A percentile compares a stretch with the other conserved stretches of the same genome.
phyloP scores from a whole-genome alignment of 2,329 filamentous ascomycete genomes.

The Dendryphion nanum region DNA sequence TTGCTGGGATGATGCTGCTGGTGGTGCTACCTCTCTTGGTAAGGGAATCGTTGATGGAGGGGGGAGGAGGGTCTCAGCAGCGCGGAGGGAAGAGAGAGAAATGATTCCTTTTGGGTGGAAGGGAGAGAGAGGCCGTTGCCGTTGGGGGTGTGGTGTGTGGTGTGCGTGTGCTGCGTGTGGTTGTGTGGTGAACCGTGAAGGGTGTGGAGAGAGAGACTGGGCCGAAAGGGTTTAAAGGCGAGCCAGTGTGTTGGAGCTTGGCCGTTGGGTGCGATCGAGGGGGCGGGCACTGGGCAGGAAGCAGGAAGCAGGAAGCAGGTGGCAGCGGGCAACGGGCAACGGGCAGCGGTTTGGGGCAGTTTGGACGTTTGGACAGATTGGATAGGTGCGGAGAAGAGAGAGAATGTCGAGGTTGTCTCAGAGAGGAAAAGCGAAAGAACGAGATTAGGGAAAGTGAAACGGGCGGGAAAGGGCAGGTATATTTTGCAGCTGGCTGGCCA shows the following conservation, averaged over 20 bases:
- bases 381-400: constrained; percentile 5
- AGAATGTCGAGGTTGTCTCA: constrained; percentile 34
- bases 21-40: not conserved
- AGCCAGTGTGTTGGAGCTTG: constrained; percentile 2
- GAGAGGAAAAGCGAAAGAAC: constrained; percentile 40
- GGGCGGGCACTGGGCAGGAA: constrained; percentile 20
- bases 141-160: too few species aligned
- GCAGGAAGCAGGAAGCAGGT: too few species aligned
- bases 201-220: constrained; percentile 8
- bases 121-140: constrained; percentile 16
- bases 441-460: constrained; percentile 42
- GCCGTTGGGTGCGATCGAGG: constrained; percentile 10
- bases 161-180: too few species aligned
- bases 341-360: constrained; percentile 1
- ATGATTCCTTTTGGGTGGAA: constrained; percentile 14
- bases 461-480: constrained; percentile 37
- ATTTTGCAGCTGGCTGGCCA: constrained; percentile 22
- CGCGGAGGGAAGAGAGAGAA: too few species aligned
- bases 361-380: not conserved
- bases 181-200: too few species aligned
- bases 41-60: not conserved
- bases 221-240: constrained; percentile 10
- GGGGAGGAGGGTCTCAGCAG: too few species aligned
- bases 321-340: constrained; percentile 7
- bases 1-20: not conserved